phyloP scores from a whole-genome alignment of 176 grass and related monocot genomes.

The Cenchrus fungigraminus region DNA sequence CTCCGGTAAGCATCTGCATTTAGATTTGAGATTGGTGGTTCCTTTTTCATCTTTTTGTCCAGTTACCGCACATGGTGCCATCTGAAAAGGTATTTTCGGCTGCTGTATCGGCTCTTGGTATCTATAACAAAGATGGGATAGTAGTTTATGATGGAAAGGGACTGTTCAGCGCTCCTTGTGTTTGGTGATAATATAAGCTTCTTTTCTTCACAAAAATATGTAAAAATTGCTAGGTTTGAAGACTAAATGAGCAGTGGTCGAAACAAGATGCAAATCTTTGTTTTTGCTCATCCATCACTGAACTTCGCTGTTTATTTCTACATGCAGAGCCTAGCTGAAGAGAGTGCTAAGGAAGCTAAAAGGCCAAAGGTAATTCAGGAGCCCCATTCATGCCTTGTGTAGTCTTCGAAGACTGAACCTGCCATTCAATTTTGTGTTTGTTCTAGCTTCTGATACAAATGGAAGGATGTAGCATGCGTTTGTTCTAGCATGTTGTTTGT shows the following conservation, averaged over 20 bases:
- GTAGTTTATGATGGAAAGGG: conserved; percentile 99
- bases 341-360: too few relatives aligned
- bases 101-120: conserved; percentile 91
- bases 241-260: background rate
- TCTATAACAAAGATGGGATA: conserved; percentile 91
- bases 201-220: conserved; percentile 6
- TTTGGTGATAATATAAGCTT: conserved; percentile 76
- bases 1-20: background rate
- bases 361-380: too few relatives aligned
- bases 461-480: too few relatives aligned
- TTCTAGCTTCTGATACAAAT: too few relatives aligned
- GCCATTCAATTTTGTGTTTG: too few relatives aligned
- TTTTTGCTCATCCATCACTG: conserved; percentile 2
- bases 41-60: conserved; percentile 32
- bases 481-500: too few relatives aligned
- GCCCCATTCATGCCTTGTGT: too few relatives aligned
- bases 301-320: too few relatives aligned
- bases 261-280: background rate
- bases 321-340: too few relatives aligned
- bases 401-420: too few relatives aligned
- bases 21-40: background rate
- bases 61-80: conserved; percentile 98
- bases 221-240: conserved; percentile 7
- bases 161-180: conserved; percentile 92
- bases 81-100: conserved; percentile 96